A percentile compares a stretch with the other conserved stretches of the same genome.
Evolutionary conservation across 2,329 filamentous ascomycete species (phyloP).

Genomic region (Aspergillus neoniger): DNA sequence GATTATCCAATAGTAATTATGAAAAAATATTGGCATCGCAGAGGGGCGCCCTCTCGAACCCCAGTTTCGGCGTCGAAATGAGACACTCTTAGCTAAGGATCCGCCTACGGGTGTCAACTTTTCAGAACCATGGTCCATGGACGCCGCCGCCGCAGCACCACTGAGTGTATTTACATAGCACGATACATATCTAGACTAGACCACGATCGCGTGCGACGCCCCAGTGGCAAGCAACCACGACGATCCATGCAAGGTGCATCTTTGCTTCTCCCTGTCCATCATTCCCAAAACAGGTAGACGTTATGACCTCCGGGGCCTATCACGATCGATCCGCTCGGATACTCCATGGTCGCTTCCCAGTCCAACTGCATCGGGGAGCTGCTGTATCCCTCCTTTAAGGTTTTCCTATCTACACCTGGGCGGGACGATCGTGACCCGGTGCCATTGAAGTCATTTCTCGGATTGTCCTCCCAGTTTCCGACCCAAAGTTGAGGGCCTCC

Average conservation of each 20-base stretch:
- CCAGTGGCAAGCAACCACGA: background rate
- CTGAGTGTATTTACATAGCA: background rate
- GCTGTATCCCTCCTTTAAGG: constrained; percentile 1
- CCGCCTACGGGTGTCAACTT: background rate
- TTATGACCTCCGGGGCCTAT: constrained; percentile 3
- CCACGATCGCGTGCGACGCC: background rate
- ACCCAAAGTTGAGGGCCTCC: constrained; percentile 7
- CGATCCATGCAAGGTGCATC: background rate
- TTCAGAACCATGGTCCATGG: background rate
- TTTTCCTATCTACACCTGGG: constrained; percentile 1
- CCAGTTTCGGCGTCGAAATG: background rate
- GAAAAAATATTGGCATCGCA: background rate
- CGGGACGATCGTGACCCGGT: background rate
- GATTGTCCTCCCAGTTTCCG: constrained; percentile 1
- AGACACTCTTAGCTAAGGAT: background rate
- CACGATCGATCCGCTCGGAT: constrained; percentile 4
- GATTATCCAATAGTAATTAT: background rate
- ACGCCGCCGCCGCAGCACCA: background rate
- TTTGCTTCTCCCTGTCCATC: constrained; percentile 1
- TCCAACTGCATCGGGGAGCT: background rate
- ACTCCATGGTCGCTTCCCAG: constrained; percentile 1
- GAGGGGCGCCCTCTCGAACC: background rate
- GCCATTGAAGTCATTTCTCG: constrained; percentile 1
- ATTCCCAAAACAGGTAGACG: constrained; percentile 3
- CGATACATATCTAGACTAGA: background rate